These are phyloP conservation scores for Castanea sativa DNA, from an alignment of 306 rosid species.

Conservation along the genomic window DNA sequence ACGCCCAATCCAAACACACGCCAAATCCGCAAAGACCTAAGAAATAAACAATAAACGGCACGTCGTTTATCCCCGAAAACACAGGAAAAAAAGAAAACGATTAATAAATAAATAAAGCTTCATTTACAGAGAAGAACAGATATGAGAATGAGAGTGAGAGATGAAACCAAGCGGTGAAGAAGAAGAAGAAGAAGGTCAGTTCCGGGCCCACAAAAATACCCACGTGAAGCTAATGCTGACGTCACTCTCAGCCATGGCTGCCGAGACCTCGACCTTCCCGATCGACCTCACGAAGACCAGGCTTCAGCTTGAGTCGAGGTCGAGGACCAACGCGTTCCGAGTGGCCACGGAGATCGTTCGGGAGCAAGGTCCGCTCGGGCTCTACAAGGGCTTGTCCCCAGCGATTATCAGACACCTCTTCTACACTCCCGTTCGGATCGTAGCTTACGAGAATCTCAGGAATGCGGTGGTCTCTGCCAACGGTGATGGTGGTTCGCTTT, in stretches of 20 bases:
- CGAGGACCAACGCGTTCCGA: constrained; percentile 51
- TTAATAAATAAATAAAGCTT: no score
- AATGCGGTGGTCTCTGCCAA: constrained; percentile 11
- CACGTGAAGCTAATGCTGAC: constrained; percentile 51
- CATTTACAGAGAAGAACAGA: no score
- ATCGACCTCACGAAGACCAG: constrained; percentile 78
- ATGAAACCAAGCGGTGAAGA: constrained; percentile 30
- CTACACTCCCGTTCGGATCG: constrained; percentile 78
- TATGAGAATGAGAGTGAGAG: no score
- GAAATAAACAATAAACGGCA: no score
- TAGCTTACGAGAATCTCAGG: constrained; percentile 73
- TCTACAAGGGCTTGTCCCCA: constrained; percentile 83
- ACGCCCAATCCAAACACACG: no score
- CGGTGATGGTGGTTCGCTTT: constrained; percentile 34
- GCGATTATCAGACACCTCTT: constrained; percentile 73
- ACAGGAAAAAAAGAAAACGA: no score
- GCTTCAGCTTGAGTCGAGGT: constrained; percentile 59
- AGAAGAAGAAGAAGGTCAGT: not conserved
- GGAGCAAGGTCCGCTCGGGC: constrained; percentile 59
- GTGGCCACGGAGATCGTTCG: constrained; percentile 54
- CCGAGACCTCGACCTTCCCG: constrained; percentile 86
- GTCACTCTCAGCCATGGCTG: constrained; percentile 75
- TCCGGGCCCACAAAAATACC: constrained; percentile 12
- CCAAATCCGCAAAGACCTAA: no score
- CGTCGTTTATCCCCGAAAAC: no score